Evolutionary conservation across 163 green algal species (phyloP), one percentile per base, ranked within the genome.

Genomic region (Scenedesmus sp.): DNA sequence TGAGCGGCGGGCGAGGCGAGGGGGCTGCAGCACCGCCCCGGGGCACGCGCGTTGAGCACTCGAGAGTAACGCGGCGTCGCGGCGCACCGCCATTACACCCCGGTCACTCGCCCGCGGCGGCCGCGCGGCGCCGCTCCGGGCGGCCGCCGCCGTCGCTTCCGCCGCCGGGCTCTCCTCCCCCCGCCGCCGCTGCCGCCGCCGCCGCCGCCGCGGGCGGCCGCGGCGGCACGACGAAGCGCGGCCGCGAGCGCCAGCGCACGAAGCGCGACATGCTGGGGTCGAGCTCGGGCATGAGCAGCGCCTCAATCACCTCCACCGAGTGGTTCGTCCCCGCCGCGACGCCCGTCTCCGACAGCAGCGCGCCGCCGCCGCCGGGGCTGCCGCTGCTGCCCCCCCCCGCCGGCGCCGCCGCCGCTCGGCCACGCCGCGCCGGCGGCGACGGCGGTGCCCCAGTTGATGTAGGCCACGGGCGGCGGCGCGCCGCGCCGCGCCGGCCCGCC

Each of bases 211-310:
- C n/a, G n/a, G n/a, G n/a, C n/a, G 58, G 57, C 47, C 24, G 6
- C 15, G 72, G 60, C n/a, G 72, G 72, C 47, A 57, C 31, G 2
- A n/a, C 6, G n/a, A 80, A 70, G 44, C 54, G 60, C 4, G 60
- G 58, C 31, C 57, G 47, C 4, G 60, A 54, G 29, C 2, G 62
- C 57, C 45, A 71, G 10, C 45, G 50, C 45, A 80, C 48, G 22
- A 65, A 80, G 2, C 24, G 50, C 3, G 44, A 29, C 72, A 80
- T 80, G n/a, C 58, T 60, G 9, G 72, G 44, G 4, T 71, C 42
- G 29, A 48, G 63, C 72, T 80, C 72, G 13, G 72, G 72, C 72
- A 71, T 70, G 15, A 71, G 48, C 13, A 80, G 60, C 44, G 20
- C 26, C 58, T 70, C 57, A 4, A 64, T 9, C 31, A 64, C 45